These are phyloP conservation scores for Diaporthe eres DNA, from an alignment of 2,329 filamentous ascomycete genomes.

Conservation along the genomic window DNA sequence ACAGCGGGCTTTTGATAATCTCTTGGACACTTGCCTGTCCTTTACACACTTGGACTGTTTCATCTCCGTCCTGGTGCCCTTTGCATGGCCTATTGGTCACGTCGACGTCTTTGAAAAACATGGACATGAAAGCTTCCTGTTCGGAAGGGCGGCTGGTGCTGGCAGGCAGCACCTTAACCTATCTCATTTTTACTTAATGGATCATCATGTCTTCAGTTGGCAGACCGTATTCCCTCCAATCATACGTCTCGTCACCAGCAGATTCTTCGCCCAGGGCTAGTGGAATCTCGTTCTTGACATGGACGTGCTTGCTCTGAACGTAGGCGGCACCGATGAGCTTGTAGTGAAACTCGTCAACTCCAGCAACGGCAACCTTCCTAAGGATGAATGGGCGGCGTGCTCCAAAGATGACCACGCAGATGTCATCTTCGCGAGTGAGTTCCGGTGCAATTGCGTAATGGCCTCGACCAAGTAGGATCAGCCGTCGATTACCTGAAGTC, in stretches of 20 bases:
- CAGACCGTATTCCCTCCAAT: not conserved
- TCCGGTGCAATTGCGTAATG: constrained; percentile 44
- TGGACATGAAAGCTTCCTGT: too few species aligned
- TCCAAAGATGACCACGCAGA: constrained; percentile 29
- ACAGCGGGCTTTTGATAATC: too few species aligned
- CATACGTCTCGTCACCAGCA: not conserved
- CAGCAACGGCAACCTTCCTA: constrained; percentile 3
- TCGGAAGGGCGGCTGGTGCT: not conserved
- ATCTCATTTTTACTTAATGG: not conserved
- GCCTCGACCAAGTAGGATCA: constrained; percentile 39
- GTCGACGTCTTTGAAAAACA: too few species aligned
- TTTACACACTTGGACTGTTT: not conserved
- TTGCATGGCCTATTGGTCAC: too few species aligned
- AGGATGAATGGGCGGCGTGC: constrained; percentile 25
- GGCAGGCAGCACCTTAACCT: not conserved
- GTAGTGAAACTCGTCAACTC: constrained; percentile 48
- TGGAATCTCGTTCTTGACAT: not conserved
- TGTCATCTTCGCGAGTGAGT: not conserved
- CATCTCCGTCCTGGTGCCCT: too few species aligned
- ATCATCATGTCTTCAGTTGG: not conserved
- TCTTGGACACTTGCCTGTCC: not conserved
- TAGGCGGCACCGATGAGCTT: constrained; percentile 52
- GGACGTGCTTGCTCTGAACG: not conserved
- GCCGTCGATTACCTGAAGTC: not conserved
- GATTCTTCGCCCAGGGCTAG: not conserved